A percentile compares a stretch with the other conserved stretches of the same genome.
Conservation (phyloP, 257 asterid species). For the Lycium barbarum region DNA sequence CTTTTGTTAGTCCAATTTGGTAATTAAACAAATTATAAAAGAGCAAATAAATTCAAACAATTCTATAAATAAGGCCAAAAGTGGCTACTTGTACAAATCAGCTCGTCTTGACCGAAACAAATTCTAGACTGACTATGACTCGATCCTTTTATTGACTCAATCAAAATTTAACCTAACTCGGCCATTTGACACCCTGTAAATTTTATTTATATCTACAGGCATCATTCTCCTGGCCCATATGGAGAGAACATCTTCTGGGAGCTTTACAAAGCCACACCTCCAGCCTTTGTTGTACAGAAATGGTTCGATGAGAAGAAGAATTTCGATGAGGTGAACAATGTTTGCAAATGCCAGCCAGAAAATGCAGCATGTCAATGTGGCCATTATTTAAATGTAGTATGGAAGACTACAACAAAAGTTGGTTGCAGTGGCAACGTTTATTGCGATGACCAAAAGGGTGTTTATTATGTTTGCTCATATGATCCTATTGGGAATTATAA, state of each 20-base stretch:
- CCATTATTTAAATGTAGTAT: constrained; percentile 24
- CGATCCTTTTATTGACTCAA: not conserved
- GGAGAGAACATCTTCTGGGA: constrained; percentile 32
- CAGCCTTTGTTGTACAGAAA: not conserved
- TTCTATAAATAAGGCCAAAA: not conserved
- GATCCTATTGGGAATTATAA: constrained; percentile 26
- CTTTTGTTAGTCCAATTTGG: not conserved
- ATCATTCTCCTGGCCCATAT: not conserved
- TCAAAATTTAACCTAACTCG: not conserved
- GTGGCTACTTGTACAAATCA: not conserved
- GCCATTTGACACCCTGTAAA: not conserved
- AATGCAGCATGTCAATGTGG: constrained; percentile 25
- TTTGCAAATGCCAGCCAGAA: constrained; percentile 28
- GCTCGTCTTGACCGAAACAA: not conserved
- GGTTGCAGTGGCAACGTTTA: constrained; percentile 31
- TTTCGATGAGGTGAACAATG: not conserved
- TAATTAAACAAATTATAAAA: not conserved
- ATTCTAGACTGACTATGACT: not conserved
- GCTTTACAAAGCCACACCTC: not conserved
- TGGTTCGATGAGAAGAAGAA: constrained; percentile 26
- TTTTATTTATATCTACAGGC: not conserved
- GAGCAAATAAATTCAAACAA: not conserved
- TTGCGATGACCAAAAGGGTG: constrained; percentile 29
- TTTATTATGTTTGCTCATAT: constrained; percentile 25
- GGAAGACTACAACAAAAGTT: constrained; percentile 28